phyloP scores from a whole-genome alignment of 2,329 filamentous ascomycete genomes.

The Rutstroemia sp. region DNA sequence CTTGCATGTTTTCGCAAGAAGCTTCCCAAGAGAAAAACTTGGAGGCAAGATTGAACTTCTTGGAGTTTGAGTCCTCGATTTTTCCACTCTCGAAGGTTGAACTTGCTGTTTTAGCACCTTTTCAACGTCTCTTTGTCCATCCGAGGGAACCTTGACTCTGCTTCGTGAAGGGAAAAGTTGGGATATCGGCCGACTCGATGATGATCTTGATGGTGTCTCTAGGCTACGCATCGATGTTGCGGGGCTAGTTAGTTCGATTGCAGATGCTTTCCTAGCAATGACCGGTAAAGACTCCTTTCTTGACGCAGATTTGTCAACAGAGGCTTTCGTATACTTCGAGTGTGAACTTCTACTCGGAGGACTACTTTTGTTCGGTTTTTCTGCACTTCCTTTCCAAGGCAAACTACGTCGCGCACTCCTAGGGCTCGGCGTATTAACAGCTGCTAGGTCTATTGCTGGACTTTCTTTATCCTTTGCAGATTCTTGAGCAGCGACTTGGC shows the following conservation, averaged over 20 bases:
- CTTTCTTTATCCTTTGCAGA: not conserved
- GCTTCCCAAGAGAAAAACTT: constrained; percentile 2
- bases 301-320: too few species aligned
- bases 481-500: not conserved
- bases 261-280: not conserved
- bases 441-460: not conserved
- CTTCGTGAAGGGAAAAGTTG: not conserved
- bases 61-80: not conserved
- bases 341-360: too few species aligned
- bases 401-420: not conserved
- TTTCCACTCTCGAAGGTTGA: not conserved
- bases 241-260: not conserved
- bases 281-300: not conserved
- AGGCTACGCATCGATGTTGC: not conserved
- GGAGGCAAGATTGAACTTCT: not conserved
- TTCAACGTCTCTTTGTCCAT: not conserved
- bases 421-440: not conserved
- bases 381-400: not conserved
- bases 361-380: too few species aligned
- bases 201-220: not conserved
- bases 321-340: too few species aligned
- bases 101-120: not conserved
- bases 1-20: constrained; percentile 1
- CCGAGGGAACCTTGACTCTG: not conserved
- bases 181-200: not conserved